Evolutionary conservation across 1,284 basidiomycete genomes (phyloP), one percentile per base, ranked within the genome.

Genomic region (Microbotryum lychnidis-dioicae): DNA sequence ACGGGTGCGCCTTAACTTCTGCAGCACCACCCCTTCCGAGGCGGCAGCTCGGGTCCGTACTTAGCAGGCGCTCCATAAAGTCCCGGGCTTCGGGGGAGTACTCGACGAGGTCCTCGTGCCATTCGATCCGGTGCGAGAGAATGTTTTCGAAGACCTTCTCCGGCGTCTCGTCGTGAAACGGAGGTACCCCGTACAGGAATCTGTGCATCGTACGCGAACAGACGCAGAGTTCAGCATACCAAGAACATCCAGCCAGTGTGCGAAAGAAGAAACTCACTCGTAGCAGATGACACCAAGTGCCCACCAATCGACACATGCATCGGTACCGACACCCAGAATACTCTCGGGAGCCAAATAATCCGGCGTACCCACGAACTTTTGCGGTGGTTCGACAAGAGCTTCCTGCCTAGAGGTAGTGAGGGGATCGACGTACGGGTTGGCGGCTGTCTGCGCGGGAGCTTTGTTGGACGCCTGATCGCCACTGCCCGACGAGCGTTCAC

Each of bases 251-350:
- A 6, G 7, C 6, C 18, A 25, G 21, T 21, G 18, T 7, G 16
- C 9, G 9, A 9, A 37, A 20, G 8, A n/a, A 4, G 46, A 25
- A 18, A 50, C 70, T 46, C 21, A 70, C 79, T 99, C 94, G 77
- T 98, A 98, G 31, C 92, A 87, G 72, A 99, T 96, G 51, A 97
- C 92, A 64, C 96, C 96, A 44, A 98, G 82, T 18, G 96, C 96
- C 96, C 96, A 99, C 92, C 96, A 99, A 78, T 99, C 96, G 65
- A 97, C 96, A 49, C 87, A 87, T 76, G 98, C 93, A 73, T 98
- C 94, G 57, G 91, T 91, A 55, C 92, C 88, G 67, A 97, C 83
- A 64, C 96, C 96, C 58, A 97, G 83, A 65, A 98, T 76, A 56
- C 74, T 76, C 64, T 78, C 76, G 1, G 76, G 74, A 0, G 75